A percentile compares a stretch with the other conserved stretches of the same genome.
phyloP scores from a whole-genome alignment of 352 stramenopile genomes.

The Globisporangium camurandrum region DNA sequence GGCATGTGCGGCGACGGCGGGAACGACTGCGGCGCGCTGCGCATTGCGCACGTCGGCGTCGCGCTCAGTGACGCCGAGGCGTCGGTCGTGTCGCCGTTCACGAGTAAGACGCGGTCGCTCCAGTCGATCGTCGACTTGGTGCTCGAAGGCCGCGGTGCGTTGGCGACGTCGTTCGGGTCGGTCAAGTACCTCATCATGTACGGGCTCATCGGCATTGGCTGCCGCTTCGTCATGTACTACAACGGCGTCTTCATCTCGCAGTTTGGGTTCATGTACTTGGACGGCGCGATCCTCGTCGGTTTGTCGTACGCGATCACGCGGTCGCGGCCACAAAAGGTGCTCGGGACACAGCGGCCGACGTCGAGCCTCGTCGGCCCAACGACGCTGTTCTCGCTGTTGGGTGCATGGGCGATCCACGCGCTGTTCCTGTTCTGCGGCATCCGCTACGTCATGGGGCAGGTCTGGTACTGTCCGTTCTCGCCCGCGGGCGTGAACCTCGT shows the following conservation, averaged over 20 bases:
- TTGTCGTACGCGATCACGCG: slow-evolving; percentile 78
- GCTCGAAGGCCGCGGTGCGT: slow-evolving; percentile 67
- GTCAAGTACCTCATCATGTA: slow-evolving; percentile 90
- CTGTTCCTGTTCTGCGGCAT: slow-evolving; percentile 65
- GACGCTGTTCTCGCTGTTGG: slow-evolving; percentile 56
- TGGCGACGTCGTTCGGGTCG: slow-evolving; percentile 72
- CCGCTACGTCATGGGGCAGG: slow-evolving; percentile 41
- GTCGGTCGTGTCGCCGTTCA: slow-evolving; percentile 85
- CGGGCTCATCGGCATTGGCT: slow-evolving; percentile 76
- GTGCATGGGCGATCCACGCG: slow-evolving; percentile 57
- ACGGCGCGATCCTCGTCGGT: slow-evolving; percentile 71
- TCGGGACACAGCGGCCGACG: slow-evolving; percentile 67
- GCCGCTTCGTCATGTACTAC: slow-evolving; percentile 82
- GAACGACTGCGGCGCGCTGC: slow-evolving; percentile 90
- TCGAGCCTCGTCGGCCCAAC: slow-evolving; percentile 74
- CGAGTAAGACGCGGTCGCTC: slow-evolving; percentile 72
- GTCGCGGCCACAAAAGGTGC: slow-evolving; percentile 39
- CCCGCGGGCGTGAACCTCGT: slow-evolving; percentile 57
- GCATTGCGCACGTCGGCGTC: slow-evolving; percentile 87
- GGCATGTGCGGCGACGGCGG: slow-evolving; percentile 83
- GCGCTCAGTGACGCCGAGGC: slow-evolving; percentile 87
- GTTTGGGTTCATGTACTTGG: slow-evolving; percentile 80
- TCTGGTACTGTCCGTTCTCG: slow-evolving; percentile 70
- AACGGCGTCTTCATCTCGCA: slow-evolving; percentile 83
- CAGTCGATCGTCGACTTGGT: slow-evolving; percentile 74